Evolutionary conservation across 805 yeast species (phyloP).

Genomic region (Wickerhamomyces rabaulensis): DNA sequence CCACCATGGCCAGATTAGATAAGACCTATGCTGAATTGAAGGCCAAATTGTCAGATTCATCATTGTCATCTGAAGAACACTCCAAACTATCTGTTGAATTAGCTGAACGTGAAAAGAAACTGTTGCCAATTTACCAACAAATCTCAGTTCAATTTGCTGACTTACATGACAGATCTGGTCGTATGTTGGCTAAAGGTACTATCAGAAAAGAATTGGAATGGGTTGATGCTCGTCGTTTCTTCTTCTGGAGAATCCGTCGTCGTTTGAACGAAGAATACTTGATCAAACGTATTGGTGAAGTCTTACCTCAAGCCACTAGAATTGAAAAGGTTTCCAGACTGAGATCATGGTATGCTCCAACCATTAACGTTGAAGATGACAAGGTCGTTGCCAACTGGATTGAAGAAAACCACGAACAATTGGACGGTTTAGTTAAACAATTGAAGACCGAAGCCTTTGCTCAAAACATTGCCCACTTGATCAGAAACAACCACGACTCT

Average conservation of each 20-base stretch:
- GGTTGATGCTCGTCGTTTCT: conserved; percentile 86
- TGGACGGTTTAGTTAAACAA: conserved; percentile 56
- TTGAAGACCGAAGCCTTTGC: conserved; percentile 65
- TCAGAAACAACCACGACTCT: conserved; percentile 49
- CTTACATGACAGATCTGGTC: conserved; percentile 93
- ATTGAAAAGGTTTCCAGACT: conserved; percentile 83
- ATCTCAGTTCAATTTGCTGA: conserved; percentile 95
- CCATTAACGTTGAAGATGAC: conserved; percentile 67
- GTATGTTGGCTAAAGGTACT: conserved; percentile 94
- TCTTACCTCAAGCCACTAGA: conserved; percentile 54
- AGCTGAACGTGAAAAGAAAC: conserved; percentile 68
- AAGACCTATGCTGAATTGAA: conserved; percentile 64
- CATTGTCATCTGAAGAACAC: conserved; percentile 59
- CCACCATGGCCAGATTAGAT: conserved; percentile 92
- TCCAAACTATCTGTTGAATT: conserved; percentile 60
- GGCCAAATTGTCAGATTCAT: conserved; percentile 47
- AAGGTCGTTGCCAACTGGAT: conserved; percentile 78
- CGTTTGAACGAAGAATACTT: conserved; percentile 90
- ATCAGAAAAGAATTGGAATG: conserved; percentile 83
- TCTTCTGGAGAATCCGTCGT: conserved; percentile 98
- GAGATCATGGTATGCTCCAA: conserved; percentile 78
- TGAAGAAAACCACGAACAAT: conserved; percentile 64
- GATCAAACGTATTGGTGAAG: conserved; percentile 65
- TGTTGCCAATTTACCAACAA: conserved; percentile 88
- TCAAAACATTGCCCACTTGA: conserved; percentile 54